phyloP scores from a whole-genome alignment of 2,329 filamentous ascomycete species.

The Clonostachys chloroleuca region DNA sequence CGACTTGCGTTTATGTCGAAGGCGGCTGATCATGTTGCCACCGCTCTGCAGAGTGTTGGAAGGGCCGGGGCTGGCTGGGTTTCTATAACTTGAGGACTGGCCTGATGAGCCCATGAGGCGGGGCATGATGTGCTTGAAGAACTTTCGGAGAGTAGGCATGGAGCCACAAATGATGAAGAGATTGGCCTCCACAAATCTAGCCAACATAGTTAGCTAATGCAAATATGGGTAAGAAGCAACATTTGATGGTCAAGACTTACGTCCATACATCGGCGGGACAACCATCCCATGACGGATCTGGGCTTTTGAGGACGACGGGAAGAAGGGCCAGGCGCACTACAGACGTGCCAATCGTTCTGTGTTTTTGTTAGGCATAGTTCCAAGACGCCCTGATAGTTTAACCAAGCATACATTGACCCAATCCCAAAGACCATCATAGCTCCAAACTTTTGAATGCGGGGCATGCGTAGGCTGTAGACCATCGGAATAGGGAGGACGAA shows the following conservation, averaged over 20 bases:
- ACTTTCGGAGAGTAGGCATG: constrained; percentile 27
- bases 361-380: neutral
- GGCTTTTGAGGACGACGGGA: constrained; percentile 11
- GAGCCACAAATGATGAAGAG: constrained; percentile 32
- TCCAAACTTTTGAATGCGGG: constrained; percentile 36
- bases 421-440: constrained; percentile 36
- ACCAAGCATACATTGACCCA: constrained; percentile 17
- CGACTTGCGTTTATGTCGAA: constrained; percentile 6
- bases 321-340: constrained; percentile 18
- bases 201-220: no score
- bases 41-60: neutral
- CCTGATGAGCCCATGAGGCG: constrained; percentile 10
- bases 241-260: constrained; percentile 11
- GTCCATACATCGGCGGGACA: constrained; percentile 18
- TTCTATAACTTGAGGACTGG: neutral
- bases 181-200: constrained; percentile 28
- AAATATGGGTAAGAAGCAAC: neutral
- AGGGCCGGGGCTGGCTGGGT: neutral
- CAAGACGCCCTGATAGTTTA: neutral
- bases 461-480: constrained; percentile 35
- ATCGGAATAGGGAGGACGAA: constrained; percentile 39
- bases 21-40: constrained; percentile 3
- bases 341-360: constrained; percentile 23
- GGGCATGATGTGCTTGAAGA: constrained; percentile 23
- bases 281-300: constrained; percentile 20